Percentiles rank a stretch among this genome's conserved stretches.
These are phyloP conservation scores for Margaritispora aquatica DNA, from an alignment of 495 filamentous ascomycete genomes.

Conservation along the genomic window DNA sequence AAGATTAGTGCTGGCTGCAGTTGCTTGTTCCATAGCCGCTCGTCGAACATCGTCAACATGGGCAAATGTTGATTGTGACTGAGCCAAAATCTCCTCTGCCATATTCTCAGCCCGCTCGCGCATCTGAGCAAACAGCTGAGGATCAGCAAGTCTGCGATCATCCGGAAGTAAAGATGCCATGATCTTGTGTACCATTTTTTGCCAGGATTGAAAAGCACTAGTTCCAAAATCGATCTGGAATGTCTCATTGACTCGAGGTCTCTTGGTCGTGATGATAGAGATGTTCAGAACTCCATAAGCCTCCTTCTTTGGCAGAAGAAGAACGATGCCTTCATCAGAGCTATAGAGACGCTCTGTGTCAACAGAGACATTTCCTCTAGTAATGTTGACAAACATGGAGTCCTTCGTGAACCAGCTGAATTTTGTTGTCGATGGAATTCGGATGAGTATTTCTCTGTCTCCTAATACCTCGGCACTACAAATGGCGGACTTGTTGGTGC, in stretches of 20 bases:
- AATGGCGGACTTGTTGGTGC: slow-evolving; percentile 17
- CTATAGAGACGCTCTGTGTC: slow-evolving; percentile 47
- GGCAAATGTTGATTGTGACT: slow-evolving; percentile 14
- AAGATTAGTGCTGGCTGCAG: slow-evolving; percentile 1
- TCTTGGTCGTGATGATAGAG: slow-evolving; percentile 46
- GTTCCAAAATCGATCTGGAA: slow-evolving; percentile 51
- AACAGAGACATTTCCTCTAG: slow-evolving; percentile 35
- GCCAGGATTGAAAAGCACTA: slow-evolving; percentile 34
- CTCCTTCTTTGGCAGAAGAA: slow-evolving; percentile 46
- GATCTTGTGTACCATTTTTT: slow-evolving; percentile 33
- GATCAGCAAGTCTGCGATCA: slow-evolving; percentile 35
- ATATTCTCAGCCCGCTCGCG: slow-evolving; percentile 5
- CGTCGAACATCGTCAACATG: slow-evolving; percentile 13
- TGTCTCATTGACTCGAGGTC: slow-evolving; percentile 42
- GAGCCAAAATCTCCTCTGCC: slow-evolving; percentile 7
- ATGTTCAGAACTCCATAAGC: slow-evolving; percentile 53
- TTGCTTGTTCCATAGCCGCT: slow-evolving; percentile 13
- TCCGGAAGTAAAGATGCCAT: slow-evolving; percentile 37
- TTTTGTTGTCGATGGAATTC: slow-evolving; percentile 41
- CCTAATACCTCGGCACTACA: slow-evolving; percentile 43
- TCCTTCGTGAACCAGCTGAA: slow-evolving; percentile 38
- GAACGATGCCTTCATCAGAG: slow-evolving; percentile 31
- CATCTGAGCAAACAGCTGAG: slow-evolving; percentile 35
- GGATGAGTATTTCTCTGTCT: slow-evolving; percentile 49
- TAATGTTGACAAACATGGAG: slow-evolving; percentile 47